Evolutionary conservation across 2,329 filamentous ascomycete genomes (phyloP).

Genomic region (Alternaria longipes): DNA sequence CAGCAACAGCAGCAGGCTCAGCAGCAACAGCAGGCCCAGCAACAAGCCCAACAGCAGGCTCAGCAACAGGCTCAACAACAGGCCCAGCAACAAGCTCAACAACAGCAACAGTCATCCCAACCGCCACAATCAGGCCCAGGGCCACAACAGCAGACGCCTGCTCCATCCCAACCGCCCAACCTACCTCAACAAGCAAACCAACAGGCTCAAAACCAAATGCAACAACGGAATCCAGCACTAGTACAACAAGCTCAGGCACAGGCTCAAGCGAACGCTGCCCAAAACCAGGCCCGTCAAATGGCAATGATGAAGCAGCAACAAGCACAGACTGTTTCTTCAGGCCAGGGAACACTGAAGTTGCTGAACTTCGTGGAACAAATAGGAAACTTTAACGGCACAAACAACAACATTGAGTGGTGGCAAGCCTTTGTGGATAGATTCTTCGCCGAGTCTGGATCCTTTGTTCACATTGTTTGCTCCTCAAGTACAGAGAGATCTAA

Average conservation of each 20-base stretch:
- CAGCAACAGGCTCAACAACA: constrained; percentile 41
- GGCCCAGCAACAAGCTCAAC: constrained; percentile 44
- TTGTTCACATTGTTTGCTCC: constrained; percentile 73
- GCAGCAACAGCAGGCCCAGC: constrained; percentile 51
- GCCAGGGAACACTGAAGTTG: constrained; percentile 61
- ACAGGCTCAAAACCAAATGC: constrained; percentile 43
- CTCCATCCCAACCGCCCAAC: constrained; percentile 47
- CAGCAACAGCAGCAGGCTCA: constrained; percentile 47
- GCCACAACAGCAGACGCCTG: constrained; percentile 56
- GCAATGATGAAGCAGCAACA: constrained; percentile 45
- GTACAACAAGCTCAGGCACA: constrained; percentile 42
- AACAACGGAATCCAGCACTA: constrained; percentile 51
- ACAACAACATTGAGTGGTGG: constrained; percentile 79
- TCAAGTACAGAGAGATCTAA: constrained; percentile 70
- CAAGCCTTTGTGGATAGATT: constrained; percentile 79
- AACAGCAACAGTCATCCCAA: constrained; percentile 39
- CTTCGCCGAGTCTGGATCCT: constrained; percentile 79
- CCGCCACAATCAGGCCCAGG: constrained; percentile 54
- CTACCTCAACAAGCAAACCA: constrained; percentile 45
- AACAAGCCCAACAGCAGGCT: constrained; percentile 16
- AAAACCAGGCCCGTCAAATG: constrained; percentile 35
- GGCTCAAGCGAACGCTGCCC: constrained; percentile 33
- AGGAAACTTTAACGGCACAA: constrained; percentile 53
- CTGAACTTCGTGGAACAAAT: constrained; percentile 66
- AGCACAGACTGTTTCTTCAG: constrained; percentile 30